A percentile compares a stretch with the other conserved stretches of the same genome.
Evolutionary conservation across 176 grass and related monocot species (phyloP).

Genomic region (Miscanthus lutarioriparius): DNA sequence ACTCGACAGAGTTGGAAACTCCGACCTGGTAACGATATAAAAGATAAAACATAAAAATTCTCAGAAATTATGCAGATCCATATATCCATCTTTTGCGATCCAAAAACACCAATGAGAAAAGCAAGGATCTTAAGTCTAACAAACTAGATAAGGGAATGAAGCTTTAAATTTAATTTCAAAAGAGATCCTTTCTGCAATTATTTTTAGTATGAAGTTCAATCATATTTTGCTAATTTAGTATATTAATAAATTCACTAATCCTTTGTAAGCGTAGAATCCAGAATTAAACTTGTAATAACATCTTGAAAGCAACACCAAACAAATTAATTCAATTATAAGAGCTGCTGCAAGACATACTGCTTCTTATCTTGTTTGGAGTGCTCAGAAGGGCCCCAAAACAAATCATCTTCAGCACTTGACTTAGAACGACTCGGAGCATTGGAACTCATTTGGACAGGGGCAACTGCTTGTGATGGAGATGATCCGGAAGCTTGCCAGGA

Average conservation of each 20-base stretch:
- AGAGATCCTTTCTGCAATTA: not conserved
- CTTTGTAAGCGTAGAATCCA: not conserved
- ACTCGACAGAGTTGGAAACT: constrained; percentile 62
- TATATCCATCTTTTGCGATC: not conserved
- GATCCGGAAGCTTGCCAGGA: constrained; percentile 77
- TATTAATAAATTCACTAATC: constrained; percentile 5
- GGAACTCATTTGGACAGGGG: constrained; percentile 56
- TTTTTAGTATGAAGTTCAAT: not conserved
- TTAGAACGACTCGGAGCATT: constrained; percentile 59
- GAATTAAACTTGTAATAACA: not conserved
- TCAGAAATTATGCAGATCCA: constrained; percentile 7
- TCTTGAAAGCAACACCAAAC: not conserved
- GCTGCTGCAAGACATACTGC: constrained; percentile 55
- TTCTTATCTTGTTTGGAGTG: constrained; percentile 78
- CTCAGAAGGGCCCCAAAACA: constrained; percentile 93
- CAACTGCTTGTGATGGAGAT: constrained; percentile 71
- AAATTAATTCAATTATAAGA: not conserved
- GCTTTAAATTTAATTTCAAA: not conserved
- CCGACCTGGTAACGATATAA: constrained; percentile 54
- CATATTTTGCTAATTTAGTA: not conserved
- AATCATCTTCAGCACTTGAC: constrained; percentile 84
- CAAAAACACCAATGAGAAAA: not conserved
- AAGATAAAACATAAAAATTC: constrained; percentile 35
- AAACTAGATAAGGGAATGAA: not conserved
- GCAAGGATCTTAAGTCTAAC: not conserved